These are phyloP conservation scores for Diaporthe sp. DNA, from an alignment of 2,329 filamentous ascomycete genomes.

Conservation along the genomic window DNA sequence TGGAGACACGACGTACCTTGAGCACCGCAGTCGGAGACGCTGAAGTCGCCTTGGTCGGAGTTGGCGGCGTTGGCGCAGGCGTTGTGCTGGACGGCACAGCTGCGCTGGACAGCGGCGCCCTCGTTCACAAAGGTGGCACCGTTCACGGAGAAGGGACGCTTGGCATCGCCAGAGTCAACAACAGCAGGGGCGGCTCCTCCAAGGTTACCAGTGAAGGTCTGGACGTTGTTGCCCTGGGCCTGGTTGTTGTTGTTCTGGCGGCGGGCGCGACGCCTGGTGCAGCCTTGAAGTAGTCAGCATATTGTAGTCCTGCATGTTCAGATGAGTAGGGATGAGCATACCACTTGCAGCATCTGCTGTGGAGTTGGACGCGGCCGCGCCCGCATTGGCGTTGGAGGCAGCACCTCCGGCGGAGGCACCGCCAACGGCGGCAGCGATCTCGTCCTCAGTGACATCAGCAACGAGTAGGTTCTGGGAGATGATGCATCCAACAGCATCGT, in stretches of 20 bases:
- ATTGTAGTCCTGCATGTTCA: background rate
- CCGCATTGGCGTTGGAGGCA: constrained; percentile 7
- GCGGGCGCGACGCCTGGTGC: constrained; percentile 13
- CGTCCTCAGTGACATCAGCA: constrained; percentile 61
- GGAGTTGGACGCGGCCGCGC: constrained; percentile 17
- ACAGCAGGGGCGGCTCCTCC: constrained; percentile 56
- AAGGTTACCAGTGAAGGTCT: constrained; percentile 56
- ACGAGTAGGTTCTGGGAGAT: constrained; percentile 64
- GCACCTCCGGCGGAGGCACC: constrained; percentile 38
- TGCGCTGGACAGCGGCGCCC: constrained; percentile 57
- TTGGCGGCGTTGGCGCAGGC: constrained; percentile 60
- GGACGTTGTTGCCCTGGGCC: constrained; percentile 50
- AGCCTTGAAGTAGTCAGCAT: background rate
- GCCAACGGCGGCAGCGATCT: constrained; percentile 63
- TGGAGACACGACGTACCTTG: constrained; percentile 41
- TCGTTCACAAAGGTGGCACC: constrained; percentile 63
- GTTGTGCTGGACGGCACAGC: constrained; percentile 62
- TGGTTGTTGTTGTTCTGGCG: background rate
- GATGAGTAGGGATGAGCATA: background rate
- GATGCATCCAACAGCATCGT: constrained; percentile 66
- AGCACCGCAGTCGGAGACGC: constrained; percentile 53
- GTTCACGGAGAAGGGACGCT: constrained; percentile 62
- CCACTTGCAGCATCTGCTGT: constrained; percentile 37
- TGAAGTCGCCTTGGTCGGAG: constrained; percentile 50
- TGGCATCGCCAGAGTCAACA: constrained; percentile 44